phyloP scores from a whole-genome alignment of 2,329 filamentous ascomycete genomes.

The Colletotrichum sublineola region DNA sequence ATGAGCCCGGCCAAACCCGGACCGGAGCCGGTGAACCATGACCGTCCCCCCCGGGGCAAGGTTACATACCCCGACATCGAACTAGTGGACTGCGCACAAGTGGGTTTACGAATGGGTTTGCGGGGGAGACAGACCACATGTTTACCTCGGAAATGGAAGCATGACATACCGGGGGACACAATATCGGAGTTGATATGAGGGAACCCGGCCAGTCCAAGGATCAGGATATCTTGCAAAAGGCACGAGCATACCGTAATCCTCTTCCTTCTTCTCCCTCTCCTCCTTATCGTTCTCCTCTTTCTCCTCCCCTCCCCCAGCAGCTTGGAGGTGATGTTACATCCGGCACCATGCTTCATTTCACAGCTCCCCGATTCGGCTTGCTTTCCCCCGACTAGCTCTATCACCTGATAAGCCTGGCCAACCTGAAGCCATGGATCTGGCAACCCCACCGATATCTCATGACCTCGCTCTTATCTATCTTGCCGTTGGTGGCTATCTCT shows the following conservation, averaged over 20 bases:
- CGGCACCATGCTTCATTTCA: neutral
- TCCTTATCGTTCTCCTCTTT: neutral
- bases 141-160: conserved; percentile 3
- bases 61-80: conserved; percentile 36
- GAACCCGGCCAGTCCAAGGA: neutral
- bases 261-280: neutral
- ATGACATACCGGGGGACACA: neutral
- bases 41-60: conserved; percentile 27
- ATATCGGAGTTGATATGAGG: neutral
- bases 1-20: conserved; percentile 29
- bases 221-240: neutral
- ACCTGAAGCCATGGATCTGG: conserved; percentile 7
- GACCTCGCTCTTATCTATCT: conserved; percentile 14
- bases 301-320: neutral
- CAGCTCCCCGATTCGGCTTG: conserved; percentile 22
- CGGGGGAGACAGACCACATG: conserved; percentile 17
- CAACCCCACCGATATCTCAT: conserved; percentile 15
- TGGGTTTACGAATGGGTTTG: conserved; percentile 23
- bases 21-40: conserved; percentile 29
- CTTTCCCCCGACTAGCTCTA: conserved; percentile 14
- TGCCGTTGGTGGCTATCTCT: neutral
- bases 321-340: conserved; percentile 10
- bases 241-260: neutral
- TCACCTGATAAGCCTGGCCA: conserved; percentile 4
- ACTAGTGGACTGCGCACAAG: conserved; percentile 20